Evolutionary conservation across 371 early-diverging fungal species (phyloP).

Genomic region (Fennellomyces sp.): DNA sequence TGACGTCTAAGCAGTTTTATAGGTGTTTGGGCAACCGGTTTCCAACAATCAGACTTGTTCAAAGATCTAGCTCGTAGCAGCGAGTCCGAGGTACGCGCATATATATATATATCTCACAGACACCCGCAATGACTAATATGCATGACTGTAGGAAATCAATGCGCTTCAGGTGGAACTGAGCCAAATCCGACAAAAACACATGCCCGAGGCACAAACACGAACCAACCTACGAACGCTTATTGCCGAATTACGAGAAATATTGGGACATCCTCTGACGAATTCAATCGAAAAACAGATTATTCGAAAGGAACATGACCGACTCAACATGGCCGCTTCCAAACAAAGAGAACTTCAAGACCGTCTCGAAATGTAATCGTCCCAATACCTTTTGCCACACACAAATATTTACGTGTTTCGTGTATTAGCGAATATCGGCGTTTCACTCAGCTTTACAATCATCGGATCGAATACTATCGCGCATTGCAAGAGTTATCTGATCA

Average conservation of each 20-base stretch:
- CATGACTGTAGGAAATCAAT: conserved; percentile 1
- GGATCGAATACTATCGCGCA: conserved; percentile 59
- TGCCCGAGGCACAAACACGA: neutral
- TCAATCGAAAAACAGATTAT: conserved; percentile 7
- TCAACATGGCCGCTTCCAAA: conserved; percentile 11
- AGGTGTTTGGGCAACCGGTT: conserved; percentile 7
- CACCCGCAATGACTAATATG: neutral
- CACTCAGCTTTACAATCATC: conserved; percentile 36
- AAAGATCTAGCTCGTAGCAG: neutral
- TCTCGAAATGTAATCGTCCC: conserved; percentile 39
- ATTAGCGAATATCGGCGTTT: conserved; percentile 35
- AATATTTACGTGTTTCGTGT: too few relatives aligned
- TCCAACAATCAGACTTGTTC: neutral
- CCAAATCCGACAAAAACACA: neutral
- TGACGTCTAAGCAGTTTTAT: neutral
- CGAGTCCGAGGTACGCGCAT: neutral
- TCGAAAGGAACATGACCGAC: conserved; percentile 1
- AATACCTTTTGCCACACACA: too few relatives aligned
- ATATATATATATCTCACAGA: neutral
- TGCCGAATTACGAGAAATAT: conserved; percentile 3
- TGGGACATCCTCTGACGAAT: neutral
- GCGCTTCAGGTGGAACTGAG: conserved; percentile 2
- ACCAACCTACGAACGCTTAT: conserved; percentile 12
- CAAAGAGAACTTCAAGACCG: conserved; percentile 32
- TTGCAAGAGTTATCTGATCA: conserved; percentile 63